Conservation (phyloP, 257 asterid genomes). For the Fraxinus pennsylvanica region DNA sequence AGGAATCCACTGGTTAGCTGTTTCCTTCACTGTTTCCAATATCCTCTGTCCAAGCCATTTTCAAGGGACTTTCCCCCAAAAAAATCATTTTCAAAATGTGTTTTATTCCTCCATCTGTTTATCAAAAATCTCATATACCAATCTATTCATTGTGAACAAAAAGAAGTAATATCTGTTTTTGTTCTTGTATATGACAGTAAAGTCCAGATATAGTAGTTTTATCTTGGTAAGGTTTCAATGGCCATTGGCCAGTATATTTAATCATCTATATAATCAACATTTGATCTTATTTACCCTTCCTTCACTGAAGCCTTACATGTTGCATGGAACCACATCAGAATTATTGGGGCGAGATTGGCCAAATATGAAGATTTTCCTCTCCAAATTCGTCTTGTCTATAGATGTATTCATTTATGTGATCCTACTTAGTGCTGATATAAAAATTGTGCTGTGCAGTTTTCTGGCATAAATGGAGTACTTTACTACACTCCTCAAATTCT, state of each 20-base stretch:
- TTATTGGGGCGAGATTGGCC: not conserved
- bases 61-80: not conserved
- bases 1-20: not conserved
- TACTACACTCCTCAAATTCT: conserved; percentile 3
- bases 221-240: too few species aligned
- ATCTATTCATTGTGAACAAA: not conserved
- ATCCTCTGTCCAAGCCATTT: not conserved
- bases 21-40: not conserved
- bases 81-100: not conserved
- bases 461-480: conserved; percentile 9
- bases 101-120: not conserved
- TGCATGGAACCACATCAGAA: not conserved
- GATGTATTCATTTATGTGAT: not conserved
- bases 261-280: too few species aligned
- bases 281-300: too few species aligned
- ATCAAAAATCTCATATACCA: not conserved
- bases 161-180: too few species aligned
- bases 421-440: not conserved
- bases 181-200: not conserved
- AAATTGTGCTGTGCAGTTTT: not conserved
- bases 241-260: too few species aligned
- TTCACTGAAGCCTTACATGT: not conserved
- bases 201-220: too few species aligned
- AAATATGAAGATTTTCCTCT: not conserved
- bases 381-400: not conserved